Conservation (phyloP, 768 basidiomycete genomes). For the Tulasnella sp. region DNA sequence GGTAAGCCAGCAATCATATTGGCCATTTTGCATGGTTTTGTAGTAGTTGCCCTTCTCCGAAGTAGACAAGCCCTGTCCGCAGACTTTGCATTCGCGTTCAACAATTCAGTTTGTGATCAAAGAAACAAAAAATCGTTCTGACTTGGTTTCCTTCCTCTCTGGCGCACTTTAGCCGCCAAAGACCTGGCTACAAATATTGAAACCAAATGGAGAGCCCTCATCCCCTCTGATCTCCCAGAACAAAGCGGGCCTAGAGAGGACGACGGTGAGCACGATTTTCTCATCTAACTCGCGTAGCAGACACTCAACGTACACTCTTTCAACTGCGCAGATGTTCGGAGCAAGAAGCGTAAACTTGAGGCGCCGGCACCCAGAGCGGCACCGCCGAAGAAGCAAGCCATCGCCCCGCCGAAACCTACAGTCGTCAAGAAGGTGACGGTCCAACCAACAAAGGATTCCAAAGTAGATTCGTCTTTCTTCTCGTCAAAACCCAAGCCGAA, state of each 20-base stretch:
- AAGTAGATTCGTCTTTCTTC: conserved; percentile 82
- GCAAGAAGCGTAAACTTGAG: conserved; percentile 64
- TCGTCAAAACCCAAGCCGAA: conserved; percentile 75
- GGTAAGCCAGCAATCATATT: conserved; percentile 50
- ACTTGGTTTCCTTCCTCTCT: conserved; percentile 37
- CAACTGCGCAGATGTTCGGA: conserved; percentile 2
- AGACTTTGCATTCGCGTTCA: neutral
- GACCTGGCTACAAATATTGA: conserved; percentile 86
- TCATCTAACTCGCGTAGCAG: neutral
- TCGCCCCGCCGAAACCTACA: conserved; percentile 14
- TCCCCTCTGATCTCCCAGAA: conserved; percentile 44
- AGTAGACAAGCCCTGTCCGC: neutral
- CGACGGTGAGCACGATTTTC: neutral
- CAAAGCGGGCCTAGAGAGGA: conserved; percentile 43
- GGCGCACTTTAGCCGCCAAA: conserved; percentile 62
- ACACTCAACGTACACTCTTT: neutral
- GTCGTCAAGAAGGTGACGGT: conserved; percentile 35
- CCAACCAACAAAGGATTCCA: conserved; percentile 53
- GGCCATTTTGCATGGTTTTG: neutral
- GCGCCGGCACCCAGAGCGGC: conserved; percentile 38
- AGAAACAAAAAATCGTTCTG: conserved; percentile 29
- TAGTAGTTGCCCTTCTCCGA: neutral
- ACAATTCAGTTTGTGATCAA: no score
- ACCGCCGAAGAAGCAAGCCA: conserved; percentile 59
- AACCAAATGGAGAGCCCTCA: conserved; percentile 64